Conservation (phyloP, 441 rosid species). For the Adansonia madagascariensis region DNA sequence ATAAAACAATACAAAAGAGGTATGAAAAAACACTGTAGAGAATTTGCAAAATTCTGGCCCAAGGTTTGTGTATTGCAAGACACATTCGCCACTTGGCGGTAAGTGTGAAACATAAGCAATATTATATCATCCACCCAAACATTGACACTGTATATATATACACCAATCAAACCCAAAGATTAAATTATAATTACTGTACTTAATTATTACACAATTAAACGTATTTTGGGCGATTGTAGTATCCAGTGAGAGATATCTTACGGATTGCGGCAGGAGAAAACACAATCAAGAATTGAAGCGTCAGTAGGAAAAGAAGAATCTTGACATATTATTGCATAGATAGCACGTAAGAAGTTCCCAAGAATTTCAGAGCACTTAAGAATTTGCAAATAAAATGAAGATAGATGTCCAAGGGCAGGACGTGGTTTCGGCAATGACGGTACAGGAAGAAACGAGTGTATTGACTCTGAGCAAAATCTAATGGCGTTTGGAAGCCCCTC, state of each 20-base stretch:
- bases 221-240: neutral
- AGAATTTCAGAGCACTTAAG: too few species aligned
- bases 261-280: neutral
- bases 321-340: neutral
- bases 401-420: neutral
- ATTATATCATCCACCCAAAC: neutral
- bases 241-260: neutral
- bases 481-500: neutral
- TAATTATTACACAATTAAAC: neutral
- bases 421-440: neutral
- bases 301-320: neutral
- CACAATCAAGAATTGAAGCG: neutral
- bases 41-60: neutral
- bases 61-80: neutral
- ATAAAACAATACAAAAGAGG: too few species aligned
- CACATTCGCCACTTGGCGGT: neutral
- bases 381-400: too few species aligned
- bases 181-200: neutral
- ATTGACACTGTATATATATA: neutral
- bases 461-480: neutral
- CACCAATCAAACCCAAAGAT: neutral
- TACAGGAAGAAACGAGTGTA: neutral
- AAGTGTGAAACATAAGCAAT: neutral
- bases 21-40: neutral
- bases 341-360: too few species aligned